Evolutionary conservation across 768 basidiomycete species (phyloP).

Genomic region (Leccinum subgranulosum): DNA sequence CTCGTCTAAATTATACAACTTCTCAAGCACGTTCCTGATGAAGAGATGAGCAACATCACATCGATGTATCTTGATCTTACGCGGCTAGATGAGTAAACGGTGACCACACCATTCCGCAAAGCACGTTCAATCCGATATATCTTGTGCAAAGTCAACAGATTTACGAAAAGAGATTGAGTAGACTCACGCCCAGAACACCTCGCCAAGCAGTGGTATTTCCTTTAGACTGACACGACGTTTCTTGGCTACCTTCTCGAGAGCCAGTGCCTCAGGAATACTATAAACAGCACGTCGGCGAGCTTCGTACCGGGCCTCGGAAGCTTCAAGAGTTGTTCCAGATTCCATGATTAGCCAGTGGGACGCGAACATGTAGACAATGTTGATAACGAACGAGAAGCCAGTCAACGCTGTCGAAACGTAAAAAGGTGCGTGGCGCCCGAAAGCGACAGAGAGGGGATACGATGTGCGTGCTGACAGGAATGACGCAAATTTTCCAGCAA

Average conservation of each 20-base stretch:
- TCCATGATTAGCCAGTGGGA: conserved; percentile 64
- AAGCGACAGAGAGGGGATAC: conserved; percentile 68
- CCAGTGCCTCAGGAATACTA: conserved; percentile 55
- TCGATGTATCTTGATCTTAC: conserved; percentile 38
- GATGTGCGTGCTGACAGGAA: conserved; percentile 74
- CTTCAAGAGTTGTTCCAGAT: conserved; percentile 62
- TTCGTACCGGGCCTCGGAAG: conserved; percentile 56
- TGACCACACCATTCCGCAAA: conserved; percentile 75
- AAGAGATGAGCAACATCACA: conserved; percentile 1
- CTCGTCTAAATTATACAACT: conserved; percentile 60
- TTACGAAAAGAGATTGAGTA: not conserved
- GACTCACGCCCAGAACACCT: conserved; percentile 74
- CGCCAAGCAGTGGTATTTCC: conserved; percentile 65
- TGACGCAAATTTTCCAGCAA: conserved; percentile 76
- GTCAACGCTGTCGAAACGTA: conserved; percentile 64
- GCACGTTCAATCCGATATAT: conserved; percentile 70
- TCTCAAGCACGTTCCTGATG: conserved; percentile 67
- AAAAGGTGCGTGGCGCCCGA: conserved; percentile 72
- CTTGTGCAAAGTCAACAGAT: conserved; percentile 32
- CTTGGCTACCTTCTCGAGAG: conserved; percentile 60
- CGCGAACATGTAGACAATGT: conserved; percentile 60
- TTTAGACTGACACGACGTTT: conserved; percentile 60
- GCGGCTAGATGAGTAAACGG: conserved; percentile 76
- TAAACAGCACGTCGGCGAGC: conserved; percentile 44
- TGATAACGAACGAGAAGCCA: conserved; percentile 62